Evolutionary conservation across 2,329 filamentous ascomycete genomes (phyloP).

Genomic region (Hypoxylon sp.): DNA sequence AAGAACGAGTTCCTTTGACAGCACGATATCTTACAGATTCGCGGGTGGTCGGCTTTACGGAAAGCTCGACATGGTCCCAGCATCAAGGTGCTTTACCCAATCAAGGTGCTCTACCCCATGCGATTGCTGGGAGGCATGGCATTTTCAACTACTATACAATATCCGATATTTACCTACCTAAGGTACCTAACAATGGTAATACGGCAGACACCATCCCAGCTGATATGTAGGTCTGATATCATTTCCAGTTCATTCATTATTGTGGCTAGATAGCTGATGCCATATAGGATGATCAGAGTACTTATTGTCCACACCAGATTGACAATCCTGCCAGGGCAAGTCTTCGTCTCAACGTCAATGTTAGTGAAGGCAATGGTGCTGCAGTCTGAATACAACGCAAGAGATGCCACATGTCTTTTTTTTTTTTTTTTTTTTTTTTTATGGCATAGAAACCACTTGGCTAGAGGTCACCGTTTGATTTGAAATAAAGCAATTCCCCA

Average conservation of each 20-base stretch:
- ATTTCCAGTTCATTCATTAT: neutral
- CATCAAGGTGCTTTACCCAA: neutral
- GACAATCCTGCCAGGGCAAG: neutral
- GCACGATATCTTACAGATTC: neutral
- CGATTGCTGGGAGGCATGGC: neutral
- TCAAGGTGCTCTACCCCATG: neutral
- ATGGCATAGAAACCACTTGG: neutral
- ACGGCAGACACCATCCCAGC: neutral
- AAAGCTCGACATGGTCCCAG: neutral
- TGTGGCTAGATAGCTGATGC: neutral
- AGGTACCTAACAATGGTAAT: neutral
- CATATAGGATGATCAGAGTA: neutral
- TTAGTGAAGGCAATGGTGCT: neutral
- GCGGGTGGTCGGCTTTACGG: neutral
- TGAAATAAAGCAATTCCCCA: neutral
- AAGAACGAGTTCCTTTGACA: constrained; percentile 45
- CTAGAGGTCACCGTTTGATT: neutral
- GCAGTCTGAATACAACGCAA: neutral
- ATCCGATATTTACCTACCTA: neutral
- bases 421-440: too few species aligned
- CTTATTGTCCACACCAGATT: neutral
- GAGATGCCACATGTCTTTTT: neutral
- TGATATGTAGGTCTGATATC: neutral
- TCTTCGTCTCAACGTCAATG: neutral
- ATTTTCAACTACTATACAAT: neutral